phyloP scores from a whole-genome alignment of 345 rosid genomes.

The Bruguiera parviflora region DNA sequence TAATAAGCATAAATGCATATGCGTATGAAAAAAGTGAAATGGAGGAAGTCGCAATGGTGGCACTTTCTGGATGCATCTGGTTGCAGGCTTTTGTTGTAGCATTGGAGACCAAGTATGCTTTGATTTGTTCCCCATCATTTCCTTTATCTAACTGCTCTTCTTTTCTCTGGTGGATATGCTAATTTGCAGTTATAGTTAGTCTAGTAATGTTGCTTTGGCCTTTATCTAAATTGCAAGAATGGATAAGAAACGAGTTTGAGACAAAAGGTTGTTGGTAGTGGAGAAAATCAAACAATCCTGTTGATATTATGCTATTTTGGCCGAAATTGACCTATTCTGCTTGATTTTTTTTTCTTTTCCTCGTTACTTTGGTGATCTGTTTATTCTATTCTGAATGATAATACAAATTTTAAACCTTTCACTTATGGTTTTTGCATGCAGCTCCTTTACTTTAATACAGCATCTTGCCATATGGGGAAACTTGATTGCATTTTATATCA shows the following conservation, averaged over 20 bases:
- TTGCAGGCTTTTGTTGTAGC: conserved; percentile 94
- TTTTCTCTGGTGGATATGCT: too few relatives aligned
- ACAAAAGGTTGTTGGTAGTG: too few relatives aligned
- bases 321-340: too few relatives aligned
- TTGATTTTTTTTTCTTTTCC: too few relatives aligned
- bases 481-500: conserved; percentile 63
- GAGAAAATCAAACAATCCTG: too few relatives aligned
- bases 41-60: conserved; percentile 96
- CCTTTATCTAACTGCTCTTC: background rate
- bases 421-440: conserved; percentile 35
- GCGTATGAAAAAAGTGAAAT: conserved; percentile 91
- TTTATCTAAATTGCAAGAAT: background rate
- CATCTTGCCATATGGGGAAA: conserved; percentile 95
- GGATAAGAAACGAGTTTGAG: background rate
- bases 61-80: conserved; percentile 97
- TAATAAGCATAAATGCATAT: conserved; percentile 74
- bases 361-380: background rate
- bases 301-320: too few relatives aligned
- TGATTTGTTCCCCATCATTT: background rate
- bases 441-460: conserved; percentile 85
- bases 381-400: background rate
- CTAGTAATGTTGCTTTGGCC: background rate
- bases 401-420: conserved; percentile 1
- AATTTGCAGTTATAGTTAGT: background rate
- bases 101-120: conserved; percentile 85